These are phyloP conservation scores for Mangifera indica DNA, from an alignment of 345 rosid genomes.

Conservation along the genomic window DNA sequence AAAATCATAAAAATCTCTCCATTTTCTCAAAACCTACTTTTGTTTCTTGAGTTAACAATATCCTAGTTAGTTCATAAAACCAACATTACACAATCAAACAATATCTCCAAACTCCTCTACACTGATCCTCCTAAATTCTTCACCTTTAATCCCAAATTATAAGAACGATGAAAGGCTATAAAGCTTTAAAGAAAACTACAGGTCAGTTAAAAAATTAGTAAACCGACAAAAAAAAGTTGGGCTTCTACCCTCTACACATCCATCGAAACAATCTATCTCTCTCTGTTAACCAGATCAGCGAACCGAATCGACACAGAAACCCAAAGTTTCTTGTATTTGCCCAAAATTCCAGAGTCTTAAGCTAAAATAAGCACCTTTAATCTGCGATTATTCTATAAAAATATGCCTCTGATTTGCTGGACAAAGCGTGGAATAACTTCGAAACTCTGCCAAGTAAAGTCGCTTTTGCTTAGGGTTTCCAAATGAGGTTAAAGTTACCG, in stretches of 20 bases:
- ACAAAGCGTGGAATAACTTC: conserved; percentile 66
- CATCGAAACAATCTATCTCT: conserved; percentile 14
- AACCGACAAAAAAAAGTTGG: conserved; percentile 7
- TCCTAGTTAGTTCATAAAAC: background rate
- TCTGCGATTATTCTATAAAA: conserved; percentile 27
- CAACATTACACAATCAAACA: conserved; percentile 11
- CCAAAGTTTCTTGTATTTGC: conserved; percentile 19
- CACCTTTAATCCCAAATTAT: conserved; percentile 14
- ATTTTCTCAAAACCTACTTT: conserved; percentile 9
- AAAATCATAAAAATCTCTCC: conserved; percentile 11
- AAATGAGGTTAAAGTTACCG: conserved; percentile 41
- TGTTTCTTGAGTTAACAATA: background rate
- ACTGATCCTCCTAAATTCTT: conserved; percentile 19
- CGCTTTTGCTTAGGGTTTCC: conserved; percentile 31
- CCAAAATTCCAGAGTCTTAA: conserved; percentile 31
- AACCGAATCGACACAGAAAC: conserved; percentile 30
- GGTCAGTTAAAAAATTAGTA: conserved; percentile 3
- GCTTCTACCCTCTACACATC: conserved; percentile 1
- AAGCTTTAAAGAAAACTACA: background rate
- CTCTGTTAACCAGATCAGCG: conserved; percentile 16
- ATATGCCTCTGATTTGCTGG: conserved; percentile 35
- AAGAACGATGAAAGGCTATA: conserved; percentile 4
- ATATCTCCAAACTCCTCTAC: background rate
- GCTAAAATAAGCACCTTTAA: conserved; percentile 18
- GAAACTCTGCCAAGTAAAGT: conserved; percentile 47